Base-by-base conservation (phyloP, 169 alveolate species). In the Babesia gibsoni region DNA sequence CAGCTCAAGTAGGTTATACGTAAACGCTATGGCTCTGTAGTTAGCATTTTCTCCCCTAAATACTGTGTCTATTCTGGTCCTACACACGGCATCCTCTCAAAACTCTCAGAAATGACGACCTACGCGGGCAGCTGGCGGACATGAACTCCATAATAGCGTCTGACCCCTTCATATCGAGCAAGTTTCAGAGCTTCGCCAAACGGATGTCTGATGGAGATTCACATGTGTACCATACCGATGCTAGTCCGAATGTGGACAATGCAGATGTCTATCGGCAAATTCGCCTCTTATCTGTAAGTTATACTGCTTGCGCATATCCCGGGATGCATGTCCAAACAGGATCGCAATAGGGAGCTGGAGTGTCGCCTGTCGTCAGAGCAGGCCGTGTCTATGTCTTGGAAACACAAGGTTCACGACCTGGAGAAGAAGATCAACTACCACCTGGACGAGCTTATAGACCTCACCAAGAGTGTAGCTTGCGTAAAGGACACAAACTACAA, bases 341-440 rank as follows among this genome's bases (percentile, higher is more conserved):
- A 77, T 57, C 80, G 65, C 5, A 77, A 77, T 33, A 41, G 64
- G 29, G 86, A 77, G 36, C 52, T 77, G 20, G 80, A 65, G 57
- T 45, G 49, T 16, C 72, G 86, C 27, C 74, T 77, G 16, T 77
- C 82, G 3, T 35, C 53, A 16, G 86, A 77, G 52, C 73, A 77
- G 57, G 58, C 69, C 48, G 37, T 43, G 27, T 77, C 86, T 18
- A 66, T 77, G 86, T 66, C 86, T 32, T 77, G 86, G 86, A 77
- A 77, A 54, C 81, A 77, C 63, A 65, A 43, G 30, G 52, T 77
- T 7, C 48, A 77, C 67, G 82, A 67, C 45, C 7, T 77, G 30
- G 86, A 77, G 52, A 35, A 67, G 18, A 59, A 65, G 20, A 37
- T 77, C 36, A 20, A 59, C 37, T n/a, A 42, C 16, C 83, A 69